Evolutionary conservation across 352 stramenopile genomes (phyloP), one percentile per base, ranked within the genome.

Genomic region (Achlya hypogyna): DNA sequence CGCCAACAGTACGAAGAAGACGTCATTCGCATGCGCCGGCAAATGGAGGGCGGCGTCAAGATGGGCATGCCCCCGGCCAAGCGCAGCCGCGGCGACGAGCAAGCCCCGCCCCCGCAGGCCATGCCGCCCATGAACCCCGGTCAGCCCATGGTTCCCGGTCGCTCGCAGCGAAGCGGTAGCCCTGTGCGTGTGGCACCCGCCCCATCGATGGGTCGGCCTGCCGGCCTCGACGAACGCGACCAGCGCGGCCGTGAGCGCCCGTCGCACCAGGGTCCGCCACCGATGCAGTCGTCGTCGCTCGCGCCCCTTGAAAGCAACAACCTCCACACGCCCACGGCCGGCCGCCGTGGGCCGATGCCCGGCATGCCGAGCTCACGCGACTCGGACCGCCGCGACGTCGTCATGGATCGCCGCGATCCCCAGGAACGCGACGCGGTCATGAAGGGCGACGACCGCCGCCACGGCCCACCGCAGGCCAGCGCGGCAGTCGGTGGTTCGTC

Each of bases 1-100:
- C 83, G 85, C 32, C 83, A 92, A 71, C 83, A 91, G 66, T 93
- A 93, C 67, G 85, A 93, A 59, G 85, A 93, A 42, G 85, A 93
- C 60, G 78, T 93, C 69, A 73, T 92, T 63, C 83, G 83, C 58
- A 87, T 93, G 83, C 85, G 85, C 5, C 74, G 83, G 14, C 85
- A 93, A 71, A 71, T 93, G 51, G 82, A 93, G 69, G 81, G 82
- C 20, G 60, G 60, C 12, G 51, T 58, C 28, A 67, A 58, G 51
- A 42, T 42, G 40, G 49, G 49, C 49, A 54, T 53, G 60, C 9
- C 60, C 2, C 5, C 60, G 5, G 38, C 20, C 0, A 49, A 54
- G 32, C 60, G 51, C n/a, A 67, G 51, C 14, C 42, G 60, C 3
- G 14, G 25, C 20, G 60, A 67, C 34, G 25, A 53, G 42, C 18